Evolutionary conservation across 495 filamentous ascomycete species (phyloP).

Genomic region (Tetracladium marchalianum): DNA sequence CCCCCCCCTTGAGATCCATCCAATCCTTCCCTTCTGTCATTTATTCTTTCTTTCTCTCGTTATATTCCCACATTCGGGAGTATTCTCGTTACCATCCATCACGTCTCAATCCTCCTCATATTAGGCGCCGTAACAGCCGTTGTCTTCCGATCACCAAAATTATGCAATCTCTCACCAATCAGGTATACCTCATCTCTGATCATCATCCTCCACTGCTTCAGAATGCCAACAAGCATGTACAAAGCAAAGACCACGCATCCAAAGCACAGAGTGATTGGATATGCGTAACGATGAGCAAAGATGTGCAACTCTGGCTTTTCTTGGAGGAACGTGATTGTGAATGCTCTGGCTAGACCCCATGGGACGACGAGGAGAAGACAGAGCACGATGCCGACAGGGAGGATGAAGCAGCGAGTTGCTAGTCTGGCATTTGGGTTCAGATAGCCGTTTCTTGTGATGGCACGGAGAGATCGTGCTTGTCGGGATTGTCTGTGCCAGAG

Average conservation of each 20-base stretch:
- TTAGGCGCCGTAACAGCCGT: neutral
- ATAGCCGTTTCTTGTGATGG: slow-evolving; percentile 71
- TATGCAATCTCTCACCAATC: slow-evolving; percentile 71
- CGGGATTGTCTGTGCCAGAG: slow-evolving; percentile 54
- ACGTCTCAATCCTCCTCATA: slow-evolving; percentile 15
- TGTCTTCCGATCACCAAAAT: slow-evolving; percentile 18
- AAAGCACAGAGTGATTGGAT: slow-evolving; percentile 31
- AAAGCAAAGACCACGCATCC: slow-evolving; percentile 26
- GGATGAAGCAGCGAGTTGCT: slow-evolving; percentile 72
- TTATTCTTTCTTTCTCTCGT: no score
- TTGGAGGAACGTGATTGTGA: slow-evolving; percentile 24
- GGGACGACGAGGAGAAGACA: slow-evolving; percentile 38
- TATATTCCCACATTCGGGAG: no score
- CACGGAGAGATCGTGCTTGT: slow-evolving; percentile 60
- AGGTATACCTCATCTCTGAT: slow-evolving; percentile 93
- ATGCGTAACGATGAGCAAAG: slow-evolving; percentile 62
- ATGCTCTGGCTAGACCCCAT: slow-evolving; percentile 13
- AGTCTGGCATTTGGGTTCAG: slow-evolving; percentile 67
- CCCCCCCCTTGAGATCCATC: no score
- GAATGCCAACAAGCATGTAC: slow-evolving; percentile 47
- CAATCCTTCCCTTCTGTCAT: no score
- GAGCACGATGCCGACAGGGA: slow-evolving; percentile 57
- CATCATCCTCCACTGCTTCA: slow-evolving; percentile 68
- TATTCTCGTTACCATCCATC: neutral
- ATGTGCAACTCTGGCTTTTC: slow-evolving; percentile 32